phyloP scores from a whole-genome alignment of 257 asterid genomes.

The Rehmannia glutinosa region DNA sequence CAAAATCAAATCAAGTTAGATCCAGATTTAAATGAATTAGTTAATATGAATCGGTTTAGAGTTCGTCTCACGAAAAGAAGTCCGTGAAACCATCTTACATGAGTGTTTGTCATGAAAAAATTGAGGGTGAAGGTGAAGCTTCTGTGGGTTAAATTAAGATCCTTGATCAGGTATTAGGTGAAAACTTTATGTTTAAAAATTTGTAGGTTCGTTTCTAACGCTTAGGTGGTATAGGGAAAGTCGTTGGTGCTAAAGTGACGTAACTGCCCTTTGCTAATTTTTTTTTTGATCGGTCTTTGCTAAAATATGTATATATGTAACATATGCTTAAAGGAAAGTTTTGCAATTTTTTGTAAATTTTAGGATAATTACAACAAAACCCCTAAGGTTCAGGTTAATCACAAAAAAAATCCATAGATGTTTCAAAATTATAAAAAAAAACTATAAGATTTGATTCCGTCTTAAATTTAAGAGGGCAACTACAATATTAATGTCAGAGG shows the following conservation, averaged over 20 bases:
- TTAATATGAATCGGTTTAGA: no score
- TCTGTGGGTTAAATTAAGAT: constrained; percentile 22
- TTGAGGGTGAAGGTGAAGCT: constrained; percentile 14
- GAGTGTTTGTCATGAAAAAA: neutral
- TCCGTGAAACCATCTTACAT: no score
- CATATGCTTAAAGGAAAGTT: neutral
- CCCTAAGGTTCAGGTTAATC: no score
- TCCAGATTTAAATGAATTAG: no score
- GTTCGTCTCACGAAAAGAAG: no score
- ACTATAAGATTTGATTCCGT: no score
- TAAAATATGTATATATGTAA: neutral
- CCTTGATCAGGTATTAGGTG: constrained; percentile 34
- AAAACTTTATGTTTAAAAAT: constrained; percentile 6
- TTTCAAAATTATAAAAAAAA: no score
- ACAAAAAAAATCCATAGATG: no score
- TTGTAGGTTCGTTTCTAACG: neutral
- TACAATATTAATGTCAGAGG: no score
- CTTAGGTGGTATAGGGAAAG: no score
- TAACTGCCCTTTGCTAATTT: constrained; percentile 20
- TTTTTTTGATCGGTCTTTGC: neutral
- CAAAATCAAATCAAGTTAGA: no score
- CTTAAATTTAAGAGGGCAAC: no score
- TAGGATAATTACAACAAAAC: neutral
- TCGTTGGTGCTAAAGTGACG: constrained; percentile 12
- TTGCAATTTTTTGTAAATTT: neutral